Conservation (phyloP, 345 rosid species). For the Eucalyptus tenuipes region DNA sequence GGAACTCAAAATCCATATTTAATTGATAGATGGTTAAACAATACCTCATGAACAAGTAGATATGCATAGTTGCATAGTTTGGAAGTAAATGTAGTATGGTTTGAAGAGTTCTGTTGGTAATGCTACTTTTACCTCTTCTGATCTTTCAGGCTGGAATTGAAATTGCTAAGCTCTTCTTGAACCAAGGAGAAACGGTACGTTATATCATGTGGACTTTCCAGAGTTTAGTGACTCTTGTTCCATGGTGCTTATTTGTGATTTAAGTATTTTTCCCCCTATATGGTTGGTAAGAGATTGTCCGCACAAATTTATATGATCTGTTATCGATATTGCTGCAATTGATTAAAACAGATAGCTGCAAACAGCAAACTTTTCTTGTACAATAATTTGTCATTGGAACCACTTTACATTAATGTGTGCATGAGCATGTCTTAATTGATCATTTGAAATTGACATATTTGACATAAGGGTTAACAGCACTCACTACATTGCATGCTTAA, state of each 20-base stretch:
- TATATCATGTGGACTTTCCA: neutral
- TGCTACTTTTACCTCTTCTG: neutral
- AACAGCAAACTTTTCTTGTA: neutral
- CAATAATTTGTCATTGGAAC: neutral
- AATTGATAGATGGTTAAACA: neutral
- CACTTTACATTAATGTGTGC: neutral
- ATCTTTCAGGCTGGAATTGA: conserved; percentile 89
- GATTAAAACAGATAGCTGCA: neutral
- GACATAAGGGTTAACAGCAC: neutral
- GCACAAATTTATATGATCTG: neutral
- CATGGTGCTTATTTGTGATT: neutral
- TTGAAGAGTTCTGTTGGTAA: neutral
- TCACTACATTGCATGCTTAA: neutral
- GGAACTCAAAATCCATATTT: neutral
- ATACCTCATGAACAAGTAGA: neutral
- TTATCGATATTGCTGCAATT: neutral
- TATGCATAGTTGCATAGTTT: neutral
- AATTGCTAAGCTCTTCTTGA: conserved; percentile 80
- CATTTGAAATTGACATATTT: neutral
- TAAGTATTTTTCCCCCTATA: neutral
- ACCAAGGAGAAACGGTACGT: conserved; percentile 78
- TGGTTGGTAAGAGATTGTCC: neutral
- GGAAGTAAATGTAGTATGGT: neutral
- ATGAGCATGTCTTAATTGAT: neutral
- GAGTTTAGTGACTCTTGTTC: neutral